phyloP scores from a whole-genome alignment of 2,329 filamentous ascomycete species.

The Stenocarpella maydis region DNA sequence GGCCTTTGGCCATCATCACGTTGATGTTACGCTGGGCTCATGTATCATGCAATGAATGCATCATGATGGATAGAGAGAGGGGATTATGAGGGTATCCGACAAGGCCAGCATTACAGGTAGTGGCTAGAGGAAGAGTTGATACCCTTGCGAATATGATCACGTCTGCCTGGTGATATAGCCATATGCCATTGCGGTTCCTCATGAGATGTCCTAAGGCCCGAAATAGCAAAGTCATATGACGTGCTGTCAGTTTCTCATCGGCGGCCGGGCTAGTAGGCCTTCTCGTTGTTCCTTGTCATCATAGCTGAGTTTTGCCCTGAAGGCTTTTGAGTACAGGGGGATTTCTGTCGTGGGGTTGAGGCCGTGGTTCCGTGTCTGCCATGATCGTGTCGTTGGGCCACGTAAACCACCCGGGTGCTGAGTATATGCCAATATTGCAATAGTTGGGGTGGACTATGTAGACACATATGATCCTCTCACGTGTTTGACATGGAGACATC shows the following conservation, averaged over 20 bases:
- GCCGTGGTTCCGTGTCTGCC: not conserved
- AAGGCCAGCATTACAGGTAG: slow-evolving; percentile 17
- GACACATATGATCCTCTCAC: not conserved
- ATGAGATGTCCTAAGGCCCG: too few relatives aligned
- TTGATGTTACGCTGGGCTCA: not conserved
- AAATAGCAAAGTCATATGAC: not conserved
- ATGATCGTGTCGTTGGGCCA: not conserved
- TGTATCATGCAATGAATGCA: slow-evolving; percentile 13
- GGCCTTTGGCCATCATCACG: slow-evolving; percentile 2
- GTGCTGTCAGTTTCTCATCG: not conserved
- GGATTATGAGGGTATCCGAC: slow-evolving; percentile 7
- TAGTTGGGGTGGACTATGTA: not conserved
- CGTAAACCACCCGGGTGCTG: not conserved
- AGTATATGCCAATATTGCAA: too few relatives aligned
- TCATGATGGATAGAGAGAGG: not conserved
- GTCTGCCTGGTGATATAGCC: not conserved
- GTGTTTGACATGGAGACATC: not conserved
- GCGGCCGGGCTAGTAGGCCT: not conserved
- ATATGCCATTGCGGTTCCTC: too few relatives aligned
- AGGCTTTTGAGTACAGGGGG: not conserved
- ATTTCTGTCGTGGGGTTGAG: not conserved
- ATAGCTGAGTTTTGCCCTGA: not conserved
- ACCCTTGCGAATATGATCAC: slow-evolving; percentile 26
- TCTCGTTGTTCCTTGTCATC: not conserved
- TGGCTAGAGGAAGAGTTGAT: slow-evolving; percentile 27